phyloP scores from a whole-genome alignment of 225 moss, liverwort and hornwort species.

The Ulota crispa region DNA sequence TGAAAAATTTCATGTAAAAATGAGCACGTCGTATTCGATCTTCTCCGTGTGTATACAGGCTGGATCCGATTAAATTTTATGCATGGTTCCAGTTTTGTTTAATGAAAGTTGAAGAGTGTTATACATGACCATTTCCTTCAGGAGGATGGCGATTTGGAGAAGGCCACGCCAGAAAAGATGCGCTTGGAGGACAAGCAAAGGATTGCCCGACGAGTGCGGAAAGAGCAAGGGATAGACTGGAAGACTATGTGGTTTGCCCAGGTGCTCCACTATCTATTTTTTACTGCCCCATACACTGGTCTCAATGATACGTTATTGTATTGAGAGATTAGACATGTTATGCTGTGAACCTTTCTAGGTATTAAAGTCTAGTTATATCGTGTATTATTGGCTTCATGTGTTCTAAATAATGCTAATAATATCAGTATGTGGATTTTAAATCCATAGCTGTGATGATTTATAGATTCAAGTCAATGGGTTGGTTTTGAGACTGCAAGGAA shows the following conservation, averaged over 20 bases:
- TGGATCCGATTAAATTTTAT: background rate
- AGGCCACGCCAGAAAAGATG: conserved; percentile 96
- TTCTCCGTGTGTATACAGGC: background rate
- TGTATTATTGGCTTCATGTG: background rate
- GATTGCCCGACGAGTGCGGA: conserved; percentile 72
- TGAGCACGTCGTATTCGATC: background rate
- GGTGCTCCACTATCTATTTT: conserved; percentile 31
- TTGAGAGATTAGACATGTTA: background rate
- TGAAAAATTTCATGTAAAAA: background rate
- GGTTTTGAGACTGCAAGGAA: background rate
- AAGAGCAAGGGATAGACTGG: conserved; percentile 70
- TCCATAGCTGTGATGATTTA: background rate
- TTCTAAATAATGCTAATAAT: background rate
- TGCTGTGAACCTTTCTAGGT: background rate
- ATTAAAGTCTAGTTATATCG: background rate
- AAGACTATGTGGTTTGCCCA: conserved; percentile 78
- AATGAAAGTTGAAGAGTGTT: background rate
- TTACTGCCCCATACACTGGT: background rate
- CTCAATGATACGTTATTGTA: background rate
- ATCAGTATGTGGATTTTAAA: background rate
- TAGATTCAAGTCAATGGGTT: background rate
- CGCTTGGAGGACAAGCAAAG: conserved; percentile 97
- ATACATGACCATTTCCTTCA: conserved; percentile 22
- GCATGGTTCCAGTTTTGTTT: background rate
- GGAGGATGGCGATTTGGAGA: conserved; percentile 98